phyloP scores from a whole-genome alignment of 2,329 filamentous ascomycete genomes.

The Clarireedia monteithiana region DNA sequence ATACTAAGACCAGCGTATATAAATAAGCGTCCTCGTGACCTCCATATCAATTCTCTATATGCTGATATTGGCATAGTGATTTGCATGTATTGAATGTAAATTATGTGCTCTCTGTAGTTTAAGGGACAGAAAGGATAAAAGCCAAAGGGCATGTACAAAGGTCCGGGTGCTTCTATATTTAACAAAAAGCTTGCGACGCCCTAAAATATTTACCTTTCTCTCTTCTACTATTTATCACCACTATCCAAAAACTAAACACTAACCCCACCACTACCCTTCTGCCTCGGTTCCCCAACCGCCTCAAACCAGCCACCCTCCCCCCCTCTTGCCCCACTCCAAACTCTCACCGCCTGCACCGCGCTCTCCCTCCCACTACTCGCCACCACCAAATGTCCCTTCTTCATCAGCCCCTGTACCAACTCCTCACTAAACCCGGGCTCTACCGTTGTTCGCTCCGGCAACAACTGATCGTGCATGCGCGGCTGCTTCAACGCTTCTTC shows the following conservation, averaged over 20 bases:
- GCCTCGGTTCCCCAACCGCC: constrained; percentile 67
- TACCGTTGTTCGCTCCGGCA: constrained; percentile 61
- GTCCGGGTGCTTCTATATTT: too few species aligned
- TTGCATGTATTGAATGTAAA: too few species aligned
- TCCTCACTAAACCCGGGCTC: constrained; percentile 61
- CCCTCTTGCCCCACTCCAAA: constrained; percentile 58
- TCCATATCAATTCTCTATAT: too few species aligned
- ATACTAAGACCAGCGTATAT: too few species aligned
- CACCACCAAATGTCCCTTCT: constrained; percentile 62
- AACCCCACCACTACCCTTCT: constrained; percentile 44
- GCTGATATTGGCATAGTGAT: too few species aligned
- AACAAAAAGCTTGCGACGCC: too few species aligned
- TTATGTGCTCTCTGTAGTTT: too few species aligned
- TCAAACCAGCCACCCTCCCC: constrained; percentile 72
- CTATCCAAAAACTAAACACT: not conserved
- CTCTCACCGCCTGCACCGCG: constrained; percentile 61
- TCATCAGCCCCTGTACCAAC: constrained; percentile 55
- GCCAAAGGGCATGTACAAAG: too few species aligned
- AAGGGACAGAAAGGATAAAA: too few species aligned
- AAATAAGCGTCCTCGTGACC: too few species aligned
- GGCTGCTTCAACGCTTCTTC: constrained; percentile 56
- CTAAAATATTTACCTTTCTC: too few species aligned
- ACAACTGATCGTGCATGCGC: constrained; percentile 73
- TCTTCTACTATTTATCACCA: not conserved
- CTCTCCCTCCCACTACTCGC: constrained; percentile 58